These are phyloP conservation scores for Tarenaya hassleriana DNA, from an alignment of 345 rosid genomes.

Conservation along the genomic window DNA sequence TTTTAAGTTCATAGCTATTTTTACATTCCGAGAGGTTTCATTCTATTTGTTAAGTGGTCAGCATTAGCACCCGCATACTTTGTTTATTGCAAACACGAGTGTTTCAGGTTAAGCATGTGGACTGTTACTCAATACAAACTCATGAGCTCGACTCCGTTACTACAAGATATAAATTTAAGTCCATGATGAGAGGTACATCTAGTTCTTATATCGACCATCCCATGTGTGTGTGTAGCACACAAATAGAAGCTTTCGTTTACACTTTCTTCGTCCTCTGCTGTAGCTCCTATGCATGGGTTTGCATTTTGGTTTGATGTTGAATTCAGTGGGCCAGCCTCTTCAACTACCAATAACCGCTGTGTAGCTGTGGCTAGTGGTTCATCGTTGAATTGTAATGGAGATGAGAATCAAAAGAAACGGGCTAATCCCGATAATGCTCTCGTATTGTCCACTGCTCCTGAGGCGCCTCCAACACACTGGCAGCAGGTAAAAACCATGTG, in stretches of 20 bases:
- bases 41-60: constrained; percentile 8
- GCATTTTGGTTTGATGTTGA: constrained; percentile 99
- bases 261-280: constrained; percentile 19
- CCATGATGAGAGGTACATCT: constrained; percentile 89
- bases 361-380: constrained; percentile 30
- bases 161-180: constrained; percentile 65
- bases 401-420: constrained; percentile 61
- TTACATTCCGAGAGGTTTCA: constrained; percentile 1
- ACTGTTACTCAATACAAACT: constrained; percentile 62
- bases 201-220: constrained; percentile 1
- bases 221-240: constrained; percentile 8
- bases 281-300: constrained; percentile 98
- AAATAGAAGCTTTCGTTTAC: constrained; percentile 15
- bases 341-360: constrained; percentile 33
- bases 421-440: constrained; percentile 58
- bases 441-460: constrained; percentile 86
- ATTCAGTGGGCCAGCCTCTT: constrained; percentile 48
- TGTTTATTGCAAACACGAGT: constrained; percentile 14
- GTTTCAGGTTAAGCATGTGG: constrained; percentile 78
- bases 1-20: constrained; percentile 4
- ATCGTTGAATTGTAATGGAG: constrained; percentile 34
- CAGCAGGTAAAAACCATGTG: constrained; percentile 63
- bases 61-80: too few relatives aligned
- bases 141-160: constrained; percentile 81
- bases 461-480: constrained; percentile 95